These are phyloP conservation scores for Mycena vulgaris DNA, from an alignment of 768 basidiomycete species.

Conservation along the genomic window DNA sequence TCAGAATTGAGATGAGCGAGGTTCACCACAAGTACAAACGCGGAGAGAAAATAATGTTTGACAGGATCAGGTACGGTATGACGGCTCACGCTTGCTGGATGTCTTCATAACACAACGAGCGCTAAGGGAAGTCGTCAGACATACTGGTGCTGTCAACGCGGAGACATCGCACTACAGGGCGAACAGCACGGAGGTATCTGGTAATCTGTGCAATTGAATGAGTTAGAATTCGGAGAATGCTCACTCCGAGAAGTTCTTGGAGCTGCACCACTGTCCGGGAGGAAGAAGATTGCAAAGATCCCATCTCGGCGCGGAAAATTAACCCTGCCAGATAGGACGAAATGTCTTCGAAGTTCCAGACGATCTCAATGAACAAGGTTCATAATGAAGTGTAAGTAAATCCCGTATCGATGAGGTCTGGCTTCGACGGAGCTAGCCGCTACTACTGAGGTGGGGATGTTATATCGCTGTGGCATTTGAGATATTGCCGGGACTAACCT, in stretches of 20 bases:
- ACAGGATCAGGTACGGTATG: no score
- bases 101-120: not conserved
- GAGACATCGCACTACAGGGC: not conserved
- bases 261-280: not conserved
- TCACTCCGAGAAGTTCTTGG: not conserved
- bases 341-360: no score
- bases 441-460: no score
- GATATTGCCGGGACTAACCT: no score
- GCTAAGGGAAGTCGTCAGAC: not conserved
- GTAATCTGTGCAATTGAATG: not conserved
- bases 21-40: not conserved
- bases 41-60: not conserved
- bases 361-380: no score
- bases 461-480: no score
- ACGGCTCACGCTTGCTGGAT: not conserved
- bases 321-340: conserved; percentile 19
- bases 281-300: not conserved
- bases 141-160: not conserved
- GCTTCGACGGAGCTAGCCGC: no score
- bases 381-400: no score
- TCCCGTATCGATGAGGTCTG: no score
- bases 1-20: conserved; percentile 1
- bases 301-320: not conserved
- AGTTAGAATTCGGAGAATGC: conserved; percentile 1
- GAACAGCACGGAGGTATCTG: conserved; percentile 15